Percentiles rank a stretch among this genome's conserved stretches.
Conservation (phyloP, 805 yeast genomes). For the Zygosaccharomyces kombuchaensis region DNA sequence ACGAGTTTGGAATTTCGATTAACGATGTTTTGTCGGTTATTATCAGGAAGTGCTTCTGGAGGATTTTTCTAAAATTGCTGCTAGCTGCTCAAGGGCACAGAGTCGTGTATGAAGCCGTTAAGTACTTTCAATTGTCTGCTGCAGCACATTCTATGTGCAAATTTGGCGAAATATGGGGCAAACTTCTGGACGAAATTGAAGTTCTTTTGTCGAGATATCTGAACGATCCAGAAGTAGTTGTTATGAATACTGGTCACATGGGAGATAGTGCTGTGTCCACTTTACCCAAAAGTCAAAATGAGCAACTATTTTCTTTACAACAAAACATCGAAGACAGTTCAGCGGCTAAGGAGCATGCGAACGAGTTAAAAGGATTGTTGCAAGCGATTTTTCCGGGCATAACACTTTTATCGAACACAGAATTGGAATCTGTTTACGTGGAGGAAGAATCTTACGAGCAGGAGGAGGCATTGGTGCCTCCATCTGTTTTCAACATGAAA, state of each 20-base stretch:
- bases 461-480: slow-evolving; percentile 62
- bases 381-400: slow-evolving; percentile 73
- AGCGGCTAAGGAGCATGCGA: slow-evolving; percentile 34
- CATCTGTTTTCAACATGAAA: slow-evolving; percentile 75
- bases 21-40: slow-evolving; percentile 51
- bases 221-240: slow-evolving; percentile 15
- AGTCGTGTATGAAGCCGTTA: slow-evolving; percentile 55
- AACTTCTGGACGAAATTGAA: slow-evolving; percentile 35
- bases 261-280: slow-evolving; percentile 10
- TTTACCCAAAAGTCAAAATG: slow-evolving; percentile 14
- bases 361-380: slow-evolving; percentile 43
- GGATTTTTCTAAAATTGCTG: slow-evolving; percentile 59
- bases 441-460: slow-evolving; percentile 55
- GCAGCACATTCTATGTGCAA: slow-evolving; percentile 32
- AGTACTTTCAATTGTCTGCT: slow-evolving; percentile 28
- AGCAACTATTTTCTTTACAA: slow-evolving; percentile 25
- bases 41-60: slow-evolving; percentile 65
- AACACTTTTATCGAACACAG: slow-evolving; percentile 35
- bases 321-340: slow-evolving; percentile 26
- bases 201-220: slow-evolving; percentile 23
- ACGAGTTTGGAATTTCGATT: slow-evolving; percentile 36
- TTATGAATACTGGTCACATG: slow-evolving; percentile 1
- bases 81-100: slow-evolving; percentile 67
- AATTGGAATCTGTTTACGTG: slow-evolving; percentile 45
- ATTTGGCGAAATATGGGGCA: slow-evolving; percentile 42